phyloP scores from a whole-genome alignment of 305 asterid genomes.

The Stenogyne calaminthoides region DNA sequence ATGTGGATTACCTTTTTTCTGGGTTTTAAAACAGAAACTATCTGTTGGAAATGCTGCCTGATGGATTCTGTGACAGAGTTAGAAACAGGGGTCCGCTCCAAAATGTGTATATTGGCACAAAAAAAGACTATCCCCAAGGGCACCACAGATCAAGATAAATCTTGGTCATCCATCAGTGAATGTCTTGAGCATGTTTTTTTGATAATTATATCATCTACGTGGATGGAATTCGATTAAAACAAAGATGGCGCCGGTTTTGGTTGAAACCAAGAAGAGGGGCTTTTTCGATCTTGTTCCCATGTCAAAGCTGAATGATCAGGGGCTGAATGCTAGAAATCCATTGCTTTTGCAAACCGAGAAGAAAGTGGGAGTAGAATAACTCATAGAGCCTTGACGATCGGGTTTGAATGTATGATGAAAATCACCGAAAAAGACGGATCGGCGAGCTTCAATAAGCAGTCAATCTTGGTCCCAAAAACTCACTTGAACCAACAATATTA shows the following conservation, averaged over 20 bases:
- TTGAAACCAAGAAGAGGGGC: too few relatives aligned
- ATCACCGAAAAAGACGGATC: constrained; percentile 50
- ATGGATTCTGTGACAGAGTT: constrained; percentile 53
- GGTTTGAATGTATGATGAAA: too few relatives aligned
- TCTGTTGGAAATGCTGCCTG: constrained; percentile 50
- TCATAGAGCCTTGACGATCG: too few relatives aligned
- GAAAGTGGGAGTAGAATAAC: constrained; percentile 53
- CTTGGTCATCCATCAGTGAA: constrained; percentile 56
- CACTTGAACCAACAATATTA: constrained; percentile 43
- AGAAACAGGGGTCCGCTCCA: constrained; percentile 50
- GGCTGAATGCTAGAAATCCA: constrained; percentile 79
- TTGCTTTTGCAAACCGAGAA: constrained; percentile 56
- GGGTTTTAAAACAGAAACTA: constrained; percentile 56
- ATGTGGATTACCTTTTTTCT: constrained; percentile 68
- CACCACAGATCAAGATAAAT: constrained; percentile 78
- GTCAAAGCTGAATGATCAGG: constrained; percentile 92
- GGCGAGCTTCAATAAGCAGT: too few relatives aligned
- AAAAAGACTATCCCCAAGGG: too few relatives aligned
- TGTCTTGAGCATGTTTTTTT: too few relatives aligned
- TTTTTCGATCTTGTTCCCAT: constrained; percentile 71
- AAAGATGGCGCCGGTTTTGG: constrained; percentile 69
- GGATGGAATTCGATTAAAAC: constrained; percentile 95
- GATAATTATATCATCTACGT: too few relatives aligned
- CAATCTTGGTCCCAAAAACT: too few relatives aligned
- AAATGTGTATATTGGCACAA: constrained; percentile 43